Conservation (phyloP, 495 filamentous ascomycete species). For the Annulohypoxylon stygium region DNA sequence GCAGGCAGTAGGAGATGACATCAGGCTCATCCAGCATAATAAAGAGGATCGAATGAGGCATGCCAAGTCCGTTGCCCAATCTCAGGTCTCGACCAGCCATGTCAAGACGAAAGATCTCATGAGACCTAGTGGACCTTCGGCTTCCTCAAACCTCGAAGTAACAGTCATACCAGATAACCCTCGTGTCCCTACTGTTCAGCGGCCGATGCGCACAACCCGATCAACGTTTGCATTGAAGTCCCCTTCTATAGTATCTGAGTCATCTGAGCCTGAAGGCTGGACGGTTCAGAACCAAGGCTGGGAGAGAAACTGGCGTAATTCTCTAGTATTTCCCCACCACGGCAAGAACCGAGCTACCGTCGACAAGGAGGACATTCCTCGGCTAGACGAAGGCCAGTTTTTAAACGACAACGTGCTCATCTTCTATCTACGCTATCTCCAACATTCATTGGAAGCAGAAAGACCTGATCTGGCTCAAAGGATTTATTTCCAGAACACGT, state of each 20-base stretch:
- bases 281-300: conserved; percentile 58
- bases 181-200: neutral
- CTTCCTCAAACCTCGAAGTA: conserved; percentile 4
- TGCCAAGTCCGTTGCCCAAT: neutral
- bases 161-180: conserved; percentile 20
- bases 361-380: conserved; percentile 79
- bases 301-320: conserved; percentile 62
- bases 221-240: conserved; percentile 18
- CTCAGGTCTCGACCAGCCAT: neutral
- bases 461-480: conserved; percentile 70
- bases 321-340: conserved; percentile 76
- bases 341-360: conserved; percentile 82
- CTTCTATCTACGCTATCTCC: conserved; percentile 85
- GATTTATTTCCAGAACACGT: conserved; percentile 91
- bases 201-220: conserved; percentile 37
- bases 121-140: conserved; percentile 4
- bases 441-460: conserved; percentile 70
- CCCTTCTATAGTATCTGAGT: conserved; percentile 26
- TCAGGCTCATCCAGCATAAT: conserved; percentile 46
- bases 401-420: conserved; percentile 92
- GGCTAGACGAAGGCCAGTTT: conserved; percentile 86
- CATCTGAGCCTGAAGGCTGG: conserved; percentile 54
- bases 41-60: conserved; percentile 7
- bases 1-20: conserved; percentile 31
- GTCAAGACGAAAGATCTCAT: conserved; percentile 36